Conservation (phyloP, 116 monocot species). For the Phalaenopsis hybrid region DNA sequence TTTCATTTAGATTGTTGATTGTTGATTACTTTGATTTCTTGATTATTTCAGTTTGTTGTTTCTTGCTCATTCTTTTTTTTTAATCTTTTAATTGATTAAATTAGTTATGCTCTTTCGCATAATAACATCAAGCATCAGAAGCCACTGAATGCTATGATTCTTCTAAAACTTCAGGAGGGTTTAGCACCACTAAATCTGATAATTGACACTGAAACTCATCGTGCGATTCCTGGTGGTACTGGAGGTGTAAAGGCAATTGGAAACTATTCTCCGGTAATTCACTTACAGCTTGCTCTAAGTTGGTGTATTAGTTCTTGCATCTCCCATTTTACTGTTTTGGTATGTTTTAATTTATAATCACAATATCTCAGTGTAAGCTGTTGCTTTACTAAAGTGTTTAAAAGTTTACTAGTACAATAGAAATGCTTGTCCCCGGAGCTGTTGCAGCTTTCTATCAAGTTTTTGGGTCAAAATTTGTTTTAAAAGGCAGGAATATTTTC, state of each 20-base stretch:
- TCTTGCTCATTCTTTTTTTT: not conserved
- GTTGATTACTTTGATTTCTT: not conserved
- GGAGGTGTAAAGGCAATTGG: slow-evolving; percentile 72
- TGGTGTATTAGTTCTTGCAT: not conserved
- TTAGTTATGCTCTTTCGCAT: not conserved
- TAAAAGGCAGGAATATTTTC: not conserved
- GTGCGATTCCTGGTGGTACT: slow-evolving; percentile 80
- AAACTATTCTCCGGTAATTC: slow-evolving; percentile 75
- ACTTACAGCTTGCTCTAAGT: not conserved
- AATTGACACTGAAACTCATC: slow-evolving; percentile 56
- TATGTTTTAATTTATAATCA: not conserved
- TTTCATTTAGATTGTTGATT: not conserved
- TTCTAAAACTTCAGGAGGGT: slow-evolving; percentile 36
- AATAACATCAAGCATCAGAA: not conserved
- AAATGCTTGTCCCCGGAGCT: not conserved
- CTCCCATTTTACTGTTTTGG: not conserved
- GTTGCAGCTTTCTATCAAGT: not conserved
- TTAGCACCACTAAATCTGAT: slow-evolving; percentile 75
- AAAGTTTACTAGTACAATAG: not conserved
- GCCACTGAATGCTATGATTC: not conserved
- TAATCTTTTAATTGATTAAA: not conserved
- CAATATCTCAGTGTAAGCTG: not conserved
- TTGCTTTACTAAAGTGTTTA: not conserved
- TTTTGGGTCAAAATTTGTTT: not conserved
- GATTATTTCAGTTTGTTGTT: not conserved